These are phyloP conservation scores for Bryoglossum gracile DNA, from an alignment of 495 filamentous ascomycete genomes.

Conservation along the genomic window DNA sequence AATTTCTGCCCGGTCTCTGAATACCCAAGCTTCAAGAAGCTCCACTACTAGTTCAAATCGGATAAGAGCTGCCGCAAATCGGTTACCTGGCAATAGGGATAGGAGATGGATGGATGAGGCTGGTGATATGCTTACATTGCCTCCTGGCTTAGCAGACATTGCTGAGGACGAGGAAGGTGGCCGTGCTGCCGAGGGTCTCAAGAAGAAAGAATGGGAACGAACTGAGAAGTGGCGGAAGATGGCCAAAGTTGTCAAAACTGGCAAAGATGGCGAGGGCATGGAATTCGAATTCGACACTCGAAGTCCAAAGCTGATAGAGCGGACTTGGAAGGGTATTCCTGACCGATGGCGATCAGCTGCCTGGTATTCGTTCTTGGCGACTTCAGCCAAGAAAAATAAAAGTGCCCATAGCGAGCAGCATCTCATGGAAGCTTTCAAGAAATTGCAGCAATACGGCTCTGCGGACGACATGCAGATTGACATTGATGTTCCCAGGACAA, in stretches of 20 bases:
- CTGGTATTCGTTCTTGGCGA: conserved; percentile 89
- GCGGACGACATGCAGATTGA: conserved; percentile 97
- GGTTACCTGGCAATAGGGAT: conserved; percentile 67
- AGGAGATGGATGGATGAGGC: conserved; percentile 76
- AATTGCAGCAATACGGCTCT: conserved; percentile 62
- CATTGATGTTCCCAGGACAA: conserved; percentile 91
- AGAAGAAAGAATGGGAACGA: conserved; percentile 72
- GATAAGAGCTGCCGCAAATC: conserved; percentile 62
- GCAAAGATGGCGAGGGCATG: conserved; percentile 66
- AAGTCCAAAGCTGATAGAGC: conserved; percentile 78
- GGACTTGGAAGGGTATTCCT: conserved; percentile 97
- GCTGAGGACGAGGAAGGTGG: conserved; percentile 53
- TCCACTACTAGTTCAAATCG: conserved; percentile 42
- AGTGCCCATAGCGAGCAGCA: conserved; percentile 59
- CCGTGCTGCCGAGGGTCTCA: conserved; percentile 50
- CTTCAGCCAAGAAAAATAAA: conserved; percentile 62
- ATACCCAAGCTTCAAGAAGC: conserved; percentile 41
- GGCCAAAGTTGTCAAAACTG: conserved; percentile 60
- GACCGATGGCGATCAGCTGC: conserved; percentile 91
- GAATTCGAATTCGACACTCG: conserved; percentile 81
- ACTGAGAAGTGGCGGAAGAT: conserved; percentile 97
- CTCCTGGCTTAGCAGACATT: conserved; percentile 55
- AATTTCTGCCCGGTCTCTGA: conserved; percentile 43
- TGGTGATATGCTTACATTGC: conserved; percentile 79
- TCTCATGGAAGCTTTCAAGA: conserved; percentile 60